Conservation (phyloP, 768 basidiomycete species). For the Boletus edulis region DNA sequence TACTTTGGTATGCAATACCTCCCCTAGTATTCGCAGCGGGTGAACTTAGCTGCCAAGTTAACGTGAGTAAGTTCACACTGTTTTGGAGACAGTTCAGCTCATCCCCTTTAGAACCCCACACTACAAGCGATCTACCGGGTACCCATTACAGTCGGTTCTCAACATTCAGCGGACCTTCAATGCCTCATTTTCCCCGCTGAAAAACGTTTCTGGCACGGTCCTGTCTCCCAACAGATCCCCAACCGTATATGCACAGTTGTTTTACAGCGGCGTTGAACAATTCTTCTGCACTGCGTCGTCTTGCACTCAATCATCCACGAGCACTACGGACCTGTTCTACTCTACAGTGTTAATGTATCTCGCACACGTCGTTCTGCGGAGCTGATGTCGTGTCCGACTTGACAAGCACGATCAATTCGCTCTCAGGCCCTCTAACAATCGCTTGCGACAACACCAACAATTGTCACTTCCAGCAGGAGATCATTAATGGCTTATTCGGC, state of each 20-base stretch:
- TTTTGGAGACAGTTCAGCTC: neutral
- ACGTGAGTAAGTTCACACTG: conserved; percentile 49
- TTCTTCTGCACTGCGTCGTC: conserved; percentile 78
- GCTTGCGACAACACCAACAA: conserved; percentile 59
- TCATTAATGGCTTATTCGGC: conserved; percentile 72
- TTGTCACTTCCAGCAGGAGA: conserved; percentile 76
- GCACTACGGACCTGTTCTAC: conserved; percentile 56
- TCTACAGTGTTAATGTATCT: conserved; percentile 71
- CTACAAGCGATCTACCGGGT: conserved; percentile 75
- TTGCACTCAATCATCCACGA: conserved; percentile 59
- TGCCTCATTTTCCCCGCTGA: conserved; percentile 61
- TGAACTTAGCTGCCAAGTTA: conserved; percentile 82
- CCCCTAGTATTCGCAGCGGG: conserved; percentile 75
- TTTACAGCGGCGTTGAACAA: conserved; percentile 82
- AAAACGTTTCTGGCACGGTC: conserved; percentile 26
- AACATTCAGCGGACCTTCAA: conserved; percentile 79
- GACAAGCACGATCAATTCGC: conserved; percentile 58
- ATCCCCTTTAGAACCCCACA: conserved; percentile 67
- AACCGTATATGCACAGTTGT: conserved; percentile 64
- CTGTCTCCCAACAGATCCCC: conserved; percentile 52
- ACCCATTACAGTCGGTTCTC: conserved; percentile 63
- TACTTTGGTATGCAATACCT: conserved; percentile 71
- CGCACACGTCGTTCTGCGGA: conserved; percentile 76
- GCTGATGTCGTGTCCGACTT: conserved; percentile 45
- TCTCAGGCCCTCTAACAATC: conserved; percentile 65